Conservation (phyloP, 129 eudicot species). For the Ambrosia artemisiifolia region DNA sequence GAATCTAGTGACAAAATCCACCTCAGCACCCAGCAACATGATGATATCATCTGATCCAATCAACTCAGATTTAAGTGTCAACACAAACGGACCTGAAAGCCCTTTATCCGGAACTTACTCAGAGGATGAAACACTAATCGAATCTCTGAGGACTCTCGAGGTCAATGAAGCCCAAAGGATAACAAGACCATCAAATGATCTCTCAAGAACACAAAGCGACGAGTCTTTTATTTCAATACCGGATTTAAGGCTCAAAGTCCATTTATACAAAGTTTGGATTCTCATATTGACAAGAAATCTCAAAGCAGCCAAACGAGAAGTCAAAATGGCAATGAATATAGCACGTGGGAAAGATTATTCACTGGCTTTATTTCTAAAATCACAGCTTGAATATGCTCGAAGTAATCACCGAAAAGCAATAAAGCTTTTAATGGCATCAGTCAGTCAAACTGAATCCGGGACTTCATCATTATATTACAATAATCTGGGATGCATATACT, state of each 20-base stretch:
- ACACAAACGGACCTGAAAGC: conserved; percentile 50
- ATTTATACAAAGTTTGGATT: conserved; percentile 69
- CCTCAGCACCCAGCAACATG: conserved; percentile 53
- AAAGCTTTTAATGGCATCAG: conserved; percentile 82
- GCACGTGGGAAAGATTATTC: conserved; percentile 79
- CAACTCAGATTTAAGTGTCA: conserved; percentile 44
- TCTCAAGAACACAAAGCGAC: conserved; percentile 47
- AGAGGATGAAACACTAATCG: conserved; percentile 81
- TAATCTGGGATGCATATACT: conserved; percentile 85
- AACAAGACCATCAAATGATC: conserved; percentile 53
- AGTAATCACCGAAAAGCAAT: conserved; percentile 73
- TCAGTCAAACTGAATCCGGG: conserved; percentile 50
- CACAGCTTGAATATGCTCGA: conserved; percentile 88
- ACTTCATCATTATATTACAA: conserved; percentile 62
- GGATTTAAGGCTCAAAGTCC: conserved; percentile 71
- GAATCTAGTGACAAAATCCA: conserved; percentile 45
- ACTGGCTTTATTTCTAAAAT: conserved; percentile 70
- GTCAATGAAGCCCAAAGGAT: conserved; percentile 51
- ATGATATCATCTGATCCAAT: conserved; percentile 41
- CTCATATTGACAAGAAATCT: conserved; percentile 70
- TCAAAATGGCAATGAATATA: conserved; percentile 79
- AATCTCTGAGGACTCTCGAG: conserved; percentile 54
- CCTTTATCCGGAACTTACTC: conserved; percentile 73
- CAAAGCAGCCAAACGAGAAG: conserved; percentile 91
- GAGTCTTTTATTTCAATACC: conserved; percentile 47